These are phyloP conservation scores for Primulina eburnea DNA, from an alignment of 257 asterid species.

Conservation along the genomic window DNA sequence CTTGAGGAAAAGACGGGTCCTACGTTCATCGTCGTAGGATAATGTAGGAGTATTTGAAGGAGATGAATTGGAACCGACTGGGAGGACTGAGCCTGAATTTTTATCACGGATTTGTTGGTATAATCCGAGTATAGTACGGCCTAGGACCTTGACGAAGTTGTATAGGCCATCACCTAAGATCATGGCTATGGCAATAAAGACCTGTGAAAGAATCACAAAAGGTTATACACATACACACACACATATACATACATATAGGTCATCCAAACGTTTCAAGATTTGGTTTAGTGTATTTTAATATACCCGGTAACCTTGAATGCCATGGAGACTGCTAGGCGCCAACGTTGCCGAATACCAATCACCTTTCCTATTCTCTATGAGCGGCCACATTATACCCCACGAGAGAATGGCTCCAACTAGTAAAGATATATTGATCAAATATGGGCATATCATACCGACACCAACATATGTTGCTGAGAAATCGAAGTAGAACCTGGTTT, in stretches of 20 bases:
- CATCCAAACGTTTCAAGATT: neutral
- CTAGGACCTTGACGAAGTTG: slow-evolving; percentile 73
- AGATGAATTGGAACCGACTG: slow-evolving; percentile 37
- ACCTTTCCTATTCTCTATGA: slow-evolving; percentile 56
- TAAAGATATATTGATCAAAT: slow-evolving; percentile 78
- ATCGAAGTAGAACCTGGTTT: slow-evolving; percentile 79
- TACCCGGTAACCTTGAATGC: slow-evolving; percentile 94
- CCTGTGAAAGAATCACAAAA: slow-evolving; percentile 32
- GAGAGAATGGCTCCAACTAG: slow-evolving; percentile 84
- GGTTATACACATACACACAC: no score
- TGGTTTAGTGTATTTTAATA: neutral
- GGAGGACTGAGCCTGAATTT: slow-evolving; percentile 45
- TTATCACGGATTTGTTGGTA: slow-evolving; percentile 47
- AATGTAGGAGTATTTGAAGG: slow-evolving; percentile 26
- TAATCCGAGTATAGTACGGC: slow-evolving; percentile 62
- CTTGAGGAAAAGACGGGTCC: slow-evolving; percentile 69
- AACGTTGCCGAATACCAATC: slow-evolving; percentile 65
- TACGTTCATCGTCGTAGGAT: slow-evolving; percentile 67
- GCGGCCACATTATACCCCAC: slow-evolving; percentile 99
- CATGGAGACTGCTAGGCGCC: slow-evolving; percentile 52
- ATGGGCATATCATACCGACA: slow-evolving; percentile 96
- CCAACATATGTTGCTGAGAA: slow-evolving; percentile 96
- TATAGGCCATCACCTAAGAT: slow-evolving; percentile 95
- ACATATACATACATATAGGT: neutral
- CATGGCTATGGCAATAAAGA: slow-evolving; percentile 88